Base-by-base conservation (phyloP, 2,329 filamentous ascomycete genomes). In the Coniochaeta sp. region DNA sequence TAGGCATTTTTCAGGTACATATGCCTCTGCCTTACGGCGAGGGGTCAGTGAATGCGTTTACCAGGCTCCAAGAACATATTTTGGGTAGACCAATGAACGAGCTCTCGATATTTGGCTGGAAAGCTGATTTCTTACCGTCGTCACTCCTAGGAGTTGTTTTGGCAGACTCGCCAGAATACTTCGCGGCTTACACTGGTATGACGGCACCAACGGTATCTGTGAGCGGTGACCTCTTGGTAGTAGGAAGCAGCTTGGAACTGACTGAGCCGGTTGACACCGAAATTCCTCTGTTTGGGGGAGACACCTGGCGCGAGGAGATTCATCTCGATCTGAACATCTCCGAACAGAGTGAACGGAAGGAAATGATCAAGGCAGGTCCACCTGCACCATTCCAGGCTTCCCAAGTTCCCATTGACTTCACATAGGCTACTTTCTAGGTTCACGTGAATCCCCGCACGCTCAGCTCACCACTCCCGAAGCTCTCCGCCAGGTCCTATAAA, bases 401-500 rank as follows among this genome's bases (percentile, higher is more conserved):
- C n/a, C n/a, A n/a, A n/a, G n/a, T n/a, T n/a, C n/a, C n/a, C n/a
- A n/a, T n/a, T n/a, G n/a, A n/a, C n/a, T n/a, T n/a, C n/a, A n/a
- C n/a, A n/a, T n/a, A n/a, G n/a, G n/a, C n/a, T n/a, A n/a, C n/a
- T n/a, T n/a, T n/a, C n/a, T n/a, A n/a, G n/a, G n/a, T n/a, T n/a
- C n/a, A n/a, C n/a, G n/a, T n/a, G n/a, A n/a, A n/a, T n/a, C n/a
- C n/a, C n/a, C n/a, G n/a, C n/a, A n/a, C n/a, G n/a, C n/a, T n/a
- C 38, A n/a, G 14, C 40, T 69, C 75, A 89, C 86, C 86, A 89
- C 69, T 89, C 86, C 55, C 85, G 73, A 58, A 88, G 78, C 60
- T 81, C 78, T 0, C 85, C 85, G 65, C 86, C 85, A 0, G 82
- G 81, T 0, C 86, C 86, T 67, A 82, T 81, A 64, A 89, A 89